phyloP scores from a whole-genome alignment of 2,329 filamentous ascomycete species.

The Colletotrichum falcatum region DNA sequence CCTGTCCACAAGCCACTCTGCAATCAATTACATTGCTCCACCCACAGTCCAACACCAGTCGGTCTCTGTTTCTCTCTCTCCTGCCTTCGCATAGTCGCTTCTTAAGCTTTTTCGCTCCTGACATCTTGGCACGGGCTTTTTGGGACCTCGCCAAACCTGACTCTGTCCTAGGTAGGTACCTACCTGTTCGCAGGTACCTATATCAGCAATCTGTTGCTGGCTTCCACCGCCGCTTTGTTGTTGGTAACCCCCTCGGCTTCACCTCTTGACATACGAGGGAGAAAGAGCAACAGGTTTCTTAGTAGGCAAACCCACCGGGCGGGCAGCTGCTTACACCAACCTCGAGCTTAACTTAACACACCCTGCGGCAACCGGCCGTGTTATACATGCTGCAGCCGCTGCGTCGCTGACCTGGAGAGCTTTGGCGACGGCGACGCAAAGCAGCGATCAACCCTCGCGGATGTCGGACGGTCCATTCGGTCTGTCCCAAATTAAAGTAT shows the following conservation, averaged over 20 bases:
- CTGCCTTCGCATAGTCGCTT: background rate
- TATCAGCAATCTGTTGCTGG: background rate
- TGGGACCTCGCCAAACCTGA: conserved; percentile 14
- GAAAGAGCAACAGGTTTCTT: no score
- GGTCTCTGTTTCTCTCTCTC: background rate
- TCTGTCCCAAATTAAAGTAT: conserved; percentile 1
- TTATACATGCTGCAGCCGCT: conserved; percentile 15
- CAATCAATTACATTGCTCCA: no score
- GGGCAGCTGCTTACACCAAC: background rate
- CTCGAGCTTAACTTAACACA: conserved; percentile 2
- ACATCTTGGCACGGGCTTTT: conserved; percentile 23
- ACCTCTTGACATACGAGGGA: background rate
- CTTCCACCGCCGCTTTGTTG: background rate
- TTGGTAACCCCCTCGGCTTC: background rate
- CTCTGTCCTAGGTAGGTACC: background rate
- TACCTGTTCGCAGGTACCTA: no score
- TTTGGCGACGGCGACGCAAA: conserved; percentile 21
- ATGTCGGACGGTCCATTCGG: conserved; percentile 15
- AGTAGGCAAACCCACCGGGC: background rate
- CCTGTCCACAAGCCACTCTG: background rate
- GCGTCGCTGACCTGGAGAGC: conserved; percentile 3
- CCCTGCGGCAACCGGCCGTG: background rate
- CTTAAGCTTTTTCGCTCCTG: conserved; percentile 32
- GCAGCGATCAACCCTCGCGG: conserved; percentile 28
- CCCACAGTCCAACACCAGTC: background rate